phyloP scores from a whole-genome alignment of 352 stramenopile species.

The Globisporangium viniferum region DNA sequence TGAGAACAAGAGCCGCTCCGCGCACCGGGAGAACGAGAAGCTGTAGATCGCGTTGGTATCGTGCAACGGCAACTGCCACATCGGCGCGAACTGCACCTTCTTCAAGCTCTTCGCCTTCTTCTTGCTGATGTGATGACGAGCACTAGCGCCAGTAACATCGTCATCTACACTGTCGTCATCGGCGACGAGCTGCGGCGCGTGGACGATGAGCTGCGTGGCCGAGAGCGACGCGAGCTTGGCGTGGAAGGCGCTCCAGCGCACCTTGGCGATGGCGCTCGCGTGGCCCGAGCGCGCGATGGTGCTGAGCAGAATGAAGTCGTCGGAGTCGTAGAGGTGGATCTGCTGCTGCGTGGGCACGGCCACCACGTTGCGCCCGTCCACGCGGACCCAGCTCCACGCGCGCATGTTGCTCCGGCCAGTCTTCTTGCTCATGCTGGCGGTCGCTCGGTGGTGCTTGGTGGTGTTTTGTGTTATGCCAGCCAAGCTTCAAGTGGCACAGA shows the following conservation, averaged over 20 bases:
- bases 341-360: slow-evolving; percentile 63
- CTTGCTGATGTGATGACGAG: not conserved
- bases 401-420: slow-evolving; percentile 29
- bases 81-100: slow-evolving; percentile 38
- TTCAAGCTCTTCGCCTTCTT: not conserved
- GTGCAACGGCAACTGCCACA: slow-evolving; percentile 46
- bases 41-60: slow-evolving; percentile 28
- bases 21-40: slow-evolving; percentile 64
- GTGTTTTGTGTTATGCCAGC: not conserved
- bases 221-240: slow-evolving; percentile 77
- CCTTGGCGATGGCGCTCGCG: slow-evolving; percentile 45
- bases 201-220: slow-evolving; percentile 52
- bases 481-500: not conserved
- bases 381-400: slow-evolving; percentile 75
- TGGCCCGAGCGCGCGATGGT: slow-evolving; percentile 62
- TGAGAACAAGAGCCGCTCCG: slow-evolving; percentile 57
- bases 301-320: slow-evolving; percentile 78
- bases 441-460: not conserved
- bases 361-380: slow-evolving; percentile 81
- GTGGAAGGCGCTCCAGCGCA: slow-evolving; percentile 78
- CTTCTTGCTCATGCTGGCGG: not conserved
- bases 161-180: slow-evolving; percentile 6
- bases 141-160: not conserved
- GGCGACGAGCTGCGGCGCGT: not conserved
- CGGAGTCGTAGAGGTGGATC: slow-evolving; percentile 78